Evolutionary conservation across 2,329 filamentous ascomycete species (phyloP), one percentile per base, ranked within the genome.

Genomic region (Scedosporium apiospermum): DNA sequence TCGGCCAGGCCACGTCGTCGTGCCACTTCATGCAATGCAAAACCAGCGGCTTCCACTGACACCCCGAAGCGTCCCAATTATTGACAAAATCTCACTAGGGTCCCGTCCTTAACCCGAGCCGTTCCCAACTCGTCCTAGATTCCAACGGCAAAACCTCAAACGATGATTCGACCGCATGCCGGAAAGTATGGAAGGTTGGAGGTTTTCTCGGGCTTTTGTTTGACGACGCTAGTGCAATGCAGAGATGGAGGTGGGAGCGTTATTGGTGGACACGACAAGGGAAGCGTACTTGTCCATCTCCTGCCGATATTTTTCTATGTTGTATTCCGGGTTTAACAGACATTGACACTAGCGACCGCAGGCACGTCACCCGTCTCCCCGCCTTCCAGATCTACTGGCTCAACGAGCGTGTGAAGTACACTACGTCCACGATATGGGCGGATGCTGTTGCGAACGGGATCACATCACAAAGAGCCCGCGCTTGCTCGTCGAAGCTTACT

Each of bases 151-250:
- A 51, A 38, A 23, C 18, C 41, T 49, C 46, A 34, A 38, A 34
- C 46, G 21, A 23, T 34, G 26, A 46, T 38, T 58, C 55, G 53
- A 16, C n/a, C 61, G 62, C 42, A 58, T 58, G 53, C 42, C 62
- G 38, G 41, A 42, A 41, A 60, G 51, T 60, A 38, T 60, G 53
- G 49, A 42, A 21, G 23, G 23, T 26, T 26, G 12, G 38, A 46
- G 38, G 21, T 38, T 18, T 38, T 30, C 9, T 57, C 55, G 30
- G 23, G 23, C 16, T 57, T 21, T 57, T 27, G 16, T 27, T n/a
- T 16, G 18, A 26, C 18, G 23, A 55, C 51, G 23, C 51, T 55
- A 59, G 27, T 12, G 30, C 18, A 60, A 41, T 60, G 58, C 58
- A 46, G 14, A 23, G 38, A 44, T 60, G 58, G 38, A n/a, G 27